Evolutionary conservation across 1,284 basidiomycete species (phyloP).

Genomic region (Melampsora americana): DNA sequence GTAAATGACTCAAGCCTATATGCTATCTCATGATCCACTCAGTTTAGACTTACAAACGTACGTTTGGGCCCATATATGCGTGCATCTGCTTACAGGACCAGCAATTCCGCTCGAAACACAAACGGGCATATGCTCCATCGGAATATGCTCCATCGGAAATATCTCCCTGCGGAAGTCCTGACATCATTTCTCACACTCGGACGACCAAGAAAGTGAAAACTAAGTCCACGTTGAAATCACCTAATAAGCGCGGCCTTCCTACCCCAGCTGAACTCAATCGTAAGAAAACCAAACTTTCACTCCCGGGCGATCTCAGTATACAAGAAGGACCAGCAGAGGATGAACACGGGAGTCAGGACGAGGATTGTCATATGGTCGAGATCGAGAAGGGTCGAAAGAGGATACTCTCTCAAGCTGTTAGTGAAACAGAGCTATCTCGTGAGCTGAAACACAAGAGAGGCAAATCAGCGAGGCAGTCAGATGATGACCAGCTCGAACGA

Average conservation of each 20-base stretch:
- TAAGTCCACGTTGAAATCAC: neutral
- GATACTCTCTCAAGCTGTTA: conserved; percentile 29
- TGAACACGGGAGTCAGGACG: neutral
- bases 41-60: neutral
- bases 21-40: neutral
- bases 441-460: conserved; percentile 28
- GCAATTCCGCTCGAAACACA: neutral
- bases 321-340: neutral
- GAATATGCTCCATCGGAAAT: conserved; percentile 2
- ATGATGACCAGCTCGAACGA: neutral
- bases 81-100: conserved; percentile 1
- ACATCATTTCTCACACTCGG: neutral
- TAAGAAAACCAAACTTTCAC: conserved; percentile 1
- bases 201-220: conserved; percentile 8
- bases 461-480: conserved; percentile 15
- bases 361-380: neutral
- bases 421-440: conserved; percentile 25
- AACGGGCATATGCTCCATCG: neutral
- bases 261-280: neutral
- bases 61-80: neutral
- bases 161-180: neutral
- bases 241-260: neutral
- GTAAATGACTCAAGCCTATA: neutral
- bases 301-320: neutral
- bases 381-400: conserved; percentile 15